Evolutionary conservation across 257 asterid genomes (phyloP).

Genomic region (Capsicum pubescens): DNA sequence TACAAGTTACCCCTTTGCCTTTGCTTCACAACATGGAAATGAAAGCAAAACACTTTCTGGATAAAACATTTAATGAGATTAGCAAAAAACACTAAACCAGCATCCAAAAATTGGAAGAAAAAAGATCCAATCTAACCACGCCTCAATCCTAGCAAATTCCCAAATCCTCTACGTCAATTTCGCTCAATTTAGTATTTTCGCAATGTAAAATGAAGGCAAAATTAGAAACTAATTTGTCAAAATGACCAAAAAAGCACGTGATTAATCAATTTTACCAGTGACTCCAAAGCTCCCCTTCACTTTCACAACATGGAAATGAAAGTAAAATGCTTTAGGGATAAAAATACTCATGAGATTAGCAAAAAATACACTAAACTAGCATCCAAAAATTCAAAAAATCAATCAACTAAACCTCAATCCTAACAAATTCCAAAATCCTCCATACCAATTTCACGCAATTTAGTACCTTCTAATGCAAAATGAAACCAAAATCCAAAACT

Average conservation of each 20-base stretch:
- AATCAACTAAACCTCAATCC: not conserved
- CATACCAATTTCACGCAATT: not conserved
- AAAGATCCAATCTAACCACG: no score
- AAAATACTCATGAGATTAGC: not conserved
- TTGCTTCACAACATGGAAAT: no score
- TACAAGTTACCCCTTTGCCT: no score
- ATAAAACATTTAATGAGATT: no score
- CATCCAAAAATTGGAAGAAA: not conserved
- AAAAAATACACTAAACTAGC: not conserved
- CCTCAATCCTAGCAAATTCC: not conserved
- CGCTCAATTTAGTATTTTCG: not conserved
- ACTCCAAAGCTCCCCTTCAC: no score
- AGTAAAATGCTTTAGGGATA: no score
- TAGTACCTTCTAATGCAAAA: not conserved
- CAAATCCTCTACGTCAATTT: not conserved
- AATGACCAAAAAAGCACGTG: no score
- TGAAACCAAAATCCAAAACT: no score
- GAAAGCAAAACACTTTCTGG: no score
- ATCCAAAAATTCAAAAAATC: not conserved
- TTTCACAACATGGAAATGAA: not conserved
- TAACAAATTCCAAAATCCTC: not conserved
- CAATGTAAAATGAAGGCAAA: no score
- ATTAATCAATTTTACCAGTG: no score
- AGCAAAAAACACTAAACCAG: not conserved
- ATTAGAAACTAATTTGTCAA: no score